These are phyloP conservation scores for Endogone sp. DNA, from an alignment of 192 early-diverging fungal species.

Conservation along the genomic window DNA sequence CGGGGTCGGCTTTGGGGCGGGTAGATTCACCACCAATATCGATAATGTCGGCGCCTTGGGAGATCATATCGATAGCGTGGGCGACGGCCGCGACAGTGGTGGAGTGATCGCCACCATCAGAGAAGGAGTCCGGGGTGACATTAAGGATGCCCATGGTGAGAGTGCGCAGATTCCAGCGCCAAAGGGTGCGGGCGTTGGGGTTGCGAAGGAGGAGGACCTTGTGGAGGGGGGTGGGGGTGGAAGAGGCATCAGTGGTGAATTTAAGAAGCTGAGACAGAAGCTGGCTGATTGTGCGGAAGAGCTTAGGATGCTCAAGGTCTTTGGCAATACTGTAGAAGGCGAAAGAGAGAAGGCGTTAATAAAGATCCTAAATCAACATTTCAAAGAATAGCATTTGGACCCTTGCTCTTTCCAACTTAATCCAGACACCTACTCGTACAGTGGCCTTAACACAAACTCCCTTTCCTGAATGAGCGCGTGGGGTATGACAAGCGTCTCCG, in stretches of 20 bases:
- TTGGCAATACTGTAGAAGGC: conserved; percentile 79
- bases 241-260: conserved; percentile 28
- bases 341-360: neutral
- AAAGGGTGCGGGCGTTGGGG: conserved; percentile 34
- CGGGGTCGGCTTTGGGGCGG: conserved; percentile 76
- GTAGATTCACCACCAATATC: conserved; percentile 97
- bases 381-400: too few relatives aligned
- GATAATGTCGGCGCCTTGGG: conserved; percentile 83
- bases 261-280: conserved; percentile 58
- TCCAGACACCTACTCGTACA: conserved; percentile 74
- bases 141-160: conserved; percentile 97
- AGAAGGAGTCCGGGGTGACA: conserved; percentile 95
- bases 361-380: neutral
- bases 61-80: conserved; percentile 63
- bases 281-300: conserved; percentile 74
- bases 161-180: conserved; percentile 64
- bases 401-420: too few relatives aligned
- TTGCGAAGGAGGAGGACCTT: conserved; percentile 48
- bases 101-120: conserved; percentile 80
- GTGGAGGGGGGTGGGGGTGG: conserved; percentile 37
- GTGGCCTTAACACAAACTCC: conserved; percentile 90
- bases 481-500: conserved; percentile 77
- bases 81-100: conserved; percentile 60
- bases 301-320: conserved; percentile 82
- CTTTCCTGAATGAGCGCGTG: conserved; percentile 87